These are phyloP conservation scores for Zygosaccharomyces gambellarensis DNA, from an alignment of 805 yeast species.

Conservation along the genomic window DNA sequence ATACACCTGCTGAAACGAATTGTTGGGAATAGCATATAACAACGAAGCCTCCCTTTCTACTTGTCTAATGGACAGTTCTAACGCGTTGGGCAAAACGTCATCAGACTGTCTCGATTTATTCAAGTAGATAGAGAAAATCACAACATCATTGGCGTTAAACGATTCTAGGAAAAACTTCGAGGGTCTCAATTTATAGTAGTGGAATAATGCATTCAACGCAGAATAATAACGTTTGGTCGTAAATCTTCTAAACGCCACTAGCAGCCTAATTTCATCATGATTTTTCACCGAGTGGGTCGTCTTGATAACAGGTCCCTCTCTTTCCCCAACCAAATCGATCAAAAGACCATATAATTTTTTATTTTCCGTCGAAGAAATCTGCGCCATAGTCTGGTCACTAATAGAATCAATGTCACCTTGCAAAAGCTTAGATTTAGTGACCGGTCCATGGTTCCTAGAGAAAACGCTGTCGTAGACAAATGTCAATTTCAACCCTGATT, in stretches of 20 bases:
- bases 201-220: constrained; percentile 79
- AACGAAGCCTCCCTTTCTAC: constrained; percentile 91
- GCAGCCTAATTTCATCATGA: constrained; percentile 76
- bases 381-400: constrained; percentile 73
- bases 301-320: constrained; percentile 91
- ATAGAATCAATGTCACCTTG: constrained; percentile 53
- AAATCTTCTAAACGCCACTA: constrained; percentile 81
- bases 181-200: constrained; percentile 78
- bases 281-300: constrained; percentile 69
- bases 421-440: constrained; percentile 24
- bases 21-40: constrained; percentile 85
- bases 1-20: constrained; percentile 70
- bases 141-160: constrained; percentile 73
- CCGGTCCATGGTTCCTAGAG: constrained; percentile 27
- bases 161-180: constrained; percentile 92
- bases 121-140: constrained; percentile 82
- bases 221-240: constrained; percentile 83
- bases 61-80: constrained; percentile 76
- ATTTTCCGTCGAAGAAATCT: constrained; percentile 75
- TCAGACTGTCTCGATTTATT: constrained; percentile 50
- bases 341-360: constrained; percentile 70
- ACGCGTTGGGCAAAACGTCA: constrained; percentile 29
- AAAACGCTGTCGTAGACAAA: constrained; percentile 78
- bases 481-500: constrained; percentile 32
- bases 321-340: constrained; percentile 58